Conservation (phyloP, 176 grass and related monocot species). For the Hsuehochloa calcarea region DNA sequence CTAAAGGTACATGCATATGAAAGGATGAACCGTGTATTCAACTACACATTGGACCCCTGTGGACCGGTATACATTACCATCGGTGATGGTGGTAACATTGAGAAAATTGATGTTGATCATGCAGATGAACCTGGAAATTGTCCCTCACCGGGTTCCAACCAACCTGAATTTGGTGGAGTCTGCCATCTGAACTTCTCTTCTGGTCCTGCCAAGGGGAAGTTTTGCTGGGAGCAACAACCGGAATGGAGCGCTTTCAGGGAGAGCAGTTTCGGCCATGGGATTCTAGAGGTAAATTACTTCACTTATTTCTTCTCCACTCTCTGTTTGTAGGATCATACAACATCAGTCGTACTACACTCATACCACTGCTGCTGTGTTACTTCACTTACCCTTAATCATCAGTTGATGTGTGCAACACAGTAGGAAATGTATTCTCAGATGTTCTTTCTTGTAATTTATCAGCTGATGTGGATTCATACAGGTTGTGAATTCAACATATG, state of each 20-base stretch:
- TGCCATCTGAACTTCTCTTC: slow-evolving; percentile 85
- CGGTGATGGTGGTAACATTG: slow-evolving; percentile 90
- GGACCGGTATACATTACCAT: slow-evolving; percentile 78
- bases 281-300: slow-evolving; percentile 60
- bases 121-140: slow-evolving; percentile 80
- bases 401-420: background rate
- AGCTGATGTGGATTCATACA: slow-evolving; percentile 17
- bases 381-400: background rate
- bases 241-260: slow-evolving; percentile 93
- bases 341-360: background rate
- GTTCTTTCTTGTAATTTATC: background rate
- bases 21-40: slow-evolving; percentile 85
- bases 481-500: slow-evolving; percentile 88
- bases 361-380: background rate
- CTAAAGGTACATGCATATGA: slow-evolving; percentile 87
- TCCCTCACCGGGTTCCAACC: slow-evolving; percentile 55
- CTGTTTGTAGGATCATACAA: background rate
- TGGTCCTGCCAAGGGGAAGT: slow-evolving; percentile 76
- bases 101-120: slow-evolving; percentile 68
- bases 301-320: background rate
- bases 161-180: slow-evolving; percentile 73
- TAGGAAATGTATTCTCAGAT: background rate
- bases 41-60: slow-evolving; percentile 72
- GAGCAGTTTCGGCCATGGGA: slow-evolving; percentile 94
- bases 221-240: slow-evolving; percentile 80